Percentiles rank a stretch among this genome's conserved stretches.
Conservation (phyloP, 768 basidiomycete genomes). For the Tubosaeta sp. region DNA sequence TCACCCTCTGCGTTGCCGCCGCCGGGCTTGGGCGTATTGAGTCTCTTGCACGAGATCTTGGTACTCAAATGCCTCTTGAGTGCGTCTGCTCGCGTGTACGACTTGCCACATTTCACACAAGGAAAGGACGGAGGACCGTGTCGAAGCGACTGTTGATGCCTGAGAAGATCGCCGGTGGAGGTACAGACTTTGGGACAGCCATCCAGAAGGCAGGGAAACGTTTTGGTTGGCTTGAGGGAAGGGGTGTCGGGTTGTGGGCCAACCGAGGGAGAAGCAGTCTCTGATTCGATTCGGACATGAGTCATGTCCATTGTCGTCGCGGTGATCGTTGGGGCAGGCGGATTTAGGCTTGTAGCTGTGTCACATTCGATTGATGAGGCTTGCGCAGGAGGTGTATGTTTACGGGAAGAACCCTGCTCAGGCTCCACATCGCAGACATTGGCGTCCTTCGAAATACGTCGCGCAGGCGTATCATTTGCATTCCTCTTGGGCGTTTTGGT, state of each 20-base stretch:
- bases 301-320: conserved; percentile 10
- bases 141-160: conserved; percentile 29
- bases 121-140: conserved; percentile 19
- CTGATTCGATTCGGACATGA: conserved; percentile 11
- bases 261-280: conserved; percentile 1
- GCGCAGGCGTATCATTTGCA: conserved; percentile 8
- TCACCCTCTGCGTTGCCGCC: conserved; percentile 1
- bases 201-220: conserved; percentile 21
- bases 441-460: background rate
- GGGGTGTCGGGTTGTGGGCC: background rate
- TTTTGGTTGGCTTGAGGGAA: conserved; percentile 9
- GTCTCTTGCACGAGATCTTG: conserved; percentile 25
- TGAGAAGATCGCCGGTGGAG: conserved; percentile 25
- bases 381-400: background rate
- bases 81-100: conserved; percentile 29
- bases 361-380: conserved; percentile 1
- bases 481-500: conserved; percentile 14
- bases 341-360: background rate
- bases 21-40: conserved; percentile 14
- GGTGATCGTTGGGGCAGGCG: background rate
- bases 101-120: conserved; percentile 20
- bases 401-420: background rate
- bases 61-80: conserved; percentile 31
- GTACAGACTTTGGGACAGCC: conserved; percentile 27
- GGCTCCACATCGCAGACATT: background rate